phyloP scores from a whole-genome alignment of 192 early-diverging fungal species.

The Fimicolochytrium jonesii region DNA sequence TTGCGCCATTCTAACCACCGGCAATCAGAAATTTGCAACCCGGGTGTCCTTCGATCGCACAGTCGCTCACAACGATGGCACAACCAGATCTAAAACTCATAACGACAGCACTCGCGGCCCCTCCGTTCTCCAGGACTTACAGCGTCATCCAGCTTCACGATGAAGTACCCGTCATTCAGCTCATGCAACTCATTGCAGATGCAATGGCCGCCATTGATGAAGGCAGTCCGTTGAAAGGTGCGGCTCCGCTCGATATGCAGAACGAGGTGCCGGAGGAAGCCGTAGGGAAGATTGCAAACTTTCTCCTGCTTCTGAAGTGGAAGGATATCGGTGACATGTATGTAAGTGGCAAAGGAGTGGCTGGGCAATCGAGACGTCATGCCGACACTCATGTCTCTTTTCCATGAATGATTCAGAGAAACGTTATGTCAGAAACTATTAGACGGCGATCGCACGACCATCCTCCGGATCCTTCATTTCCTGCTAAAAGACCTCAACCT shows the following conservation, averaged over 20 bases:
- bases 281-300: conserved; percentile 35
- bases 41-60: too few relatives aligned
- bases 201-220: conserved; percentile 46
- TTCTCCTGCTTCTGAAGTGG: conserved; percentile 48
- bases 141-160: conserved; percentile 55
- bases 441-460: conserved; percentile 30
- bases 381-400: too few relatives aligned
- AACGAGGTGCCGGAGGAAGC: conserved; percentile 49
- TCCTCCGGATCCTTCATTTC: conserved; percentile 43
- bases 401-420: too few relatives aligned
- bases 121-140: conserved; percentile 44
- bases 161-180: conserved; percentile 40
- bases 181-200: conserved; percentile 44
- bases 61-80: not conserved
- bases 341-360: too few relatives aligned
- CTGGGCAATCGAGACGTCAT: too few relatives aligned
- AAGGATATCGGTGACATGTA: conserved; percentile 37
- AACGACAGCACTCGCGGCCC: conserved; percentile 24
- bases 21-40: too few relatives aligned
- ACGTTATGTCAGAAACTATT: conserved; percentile 32
- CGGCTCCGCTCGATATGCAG: conserved; percentile 36
- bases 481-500: conserved; percentile 42
- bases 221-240: conserved; percentile 21
- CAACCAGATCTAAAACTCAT: conserved; percentile 37
- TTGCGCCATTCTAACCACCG: too few relatives aligned